Evolutionary conservation across 371 early-diverging fungal genomes (phyloP).

Genomic region (Lichtheimia ramosa): DNA sequence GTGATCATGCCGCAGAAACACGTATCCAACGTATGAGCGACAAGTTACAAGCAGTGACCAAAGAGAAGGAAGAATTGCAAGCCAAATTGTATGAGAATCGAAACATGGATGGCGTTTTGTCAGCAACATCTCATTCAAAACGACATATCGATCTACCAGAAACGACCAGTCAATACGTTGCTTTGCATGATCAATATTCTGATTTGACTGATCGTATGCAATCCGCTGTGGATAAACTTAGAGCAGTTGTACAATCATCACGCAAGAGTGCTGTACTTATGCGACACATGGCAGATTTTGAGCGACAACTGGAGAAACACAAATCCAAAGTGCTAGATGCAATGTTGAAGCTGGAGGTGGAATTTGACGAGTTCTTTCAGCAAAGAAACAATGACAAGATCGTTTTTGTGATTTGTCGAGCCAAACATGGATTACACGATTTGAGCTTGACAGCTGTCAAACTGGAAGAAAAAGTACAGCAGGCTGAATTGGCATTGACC

Average conservation of each 20-base stretch:
- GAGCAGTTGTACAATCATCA: neutral
- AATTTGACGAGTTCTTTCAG: neutral
- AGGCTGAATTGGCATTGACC: neutral
- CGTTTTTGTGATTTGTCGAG: neutral
- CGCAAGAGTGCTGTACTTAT: neutral
- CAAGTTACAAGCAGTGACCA: conserved; percentile 14
- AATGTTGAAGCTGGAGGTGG: neutral
- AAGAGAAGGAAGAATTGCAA: conserved; percentile 12
- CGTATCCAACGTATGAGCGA: conserved; percentile 20
- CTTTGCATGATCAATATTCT: neutral
- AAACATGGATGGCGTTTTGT: no score
- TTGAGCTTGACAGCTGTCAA: neutral
- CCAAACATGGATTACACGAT: neutral
- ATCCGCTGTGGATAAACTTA: neutral
- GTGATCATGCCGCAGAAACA: conserved; percentile 15
- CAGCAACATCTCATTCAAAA: no score
- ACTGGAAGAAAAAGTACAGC: neutral
- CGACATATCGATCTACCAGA: neutral
- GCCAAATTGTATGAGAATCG: no score
- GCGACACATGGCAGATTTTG: conserved; percentile 4
- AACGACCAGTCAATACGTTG: neutral
- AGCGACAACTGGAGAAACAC: conserved; percentile 4
- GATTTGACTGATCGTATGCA: neutral
- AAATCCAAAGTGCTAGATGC: neutral
- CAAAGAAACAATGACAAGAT: neutral